Conservation (phyloP, 257 asterid species). For the Eustoma russellianum region DNA sequence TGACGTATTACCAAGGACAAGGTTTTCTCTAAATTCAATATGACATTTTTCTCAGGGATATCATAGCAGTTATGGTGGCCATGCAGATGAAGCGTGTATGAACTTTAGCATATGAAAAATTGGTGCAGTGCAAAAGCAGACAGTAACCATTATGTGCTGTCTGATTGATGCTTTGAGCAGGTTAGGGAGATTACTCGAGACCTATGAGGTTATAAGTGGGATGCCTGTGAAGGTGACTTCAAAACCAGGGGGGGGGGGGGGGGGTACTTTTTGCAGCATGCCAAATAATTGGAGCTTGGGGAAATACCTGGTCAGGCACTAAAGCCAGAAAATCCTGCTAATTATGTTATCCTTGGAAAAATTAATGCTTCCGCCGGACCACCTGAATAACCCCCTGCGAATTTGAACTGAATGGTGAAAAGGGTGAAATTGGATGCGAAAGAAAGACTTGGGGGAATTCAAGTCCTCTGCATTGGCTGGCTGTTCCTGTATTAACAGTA, state of each 20-base stretch:
- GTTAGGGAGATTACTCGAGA: slow-evolving; percentile 30
- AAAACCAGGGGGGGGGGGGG: slow-evolving; percentile 51
- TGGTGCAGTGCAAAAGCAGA: slow-evolving; percentile 23
- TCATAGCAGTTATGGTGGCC: slow-evolving; percentile 34
- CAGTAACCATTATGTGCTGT: slow-evolving; percentile 37
- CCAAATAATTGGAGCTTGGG: slow-evolving; percentile 33
- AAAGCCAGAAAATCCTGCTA: slow-evolving; percentile 44
- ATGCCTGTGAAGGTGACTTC: slow-evolving; percentile 38
- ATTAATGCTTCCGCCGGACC: slow-evolving; percentile 26
- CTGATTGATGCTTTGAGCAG: slow-evolving; percentile 42
- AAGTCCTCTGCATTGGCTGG: too few species aligned
- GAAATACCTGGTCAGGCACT: slow-evolving; percentile 34
- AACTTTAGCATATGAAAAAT: slow-evolving; percentile 20
- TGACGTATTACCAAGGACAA: too few species aligned
- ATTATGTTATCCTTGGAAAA: slow-evolving; percentile 30
- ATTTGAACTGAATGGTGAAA: slow-evolving; percentile 15
- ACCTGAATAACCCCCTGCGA: slow-evolving; percentile 21
- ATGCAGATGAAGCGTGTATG: slow-evolving; percentile 33
- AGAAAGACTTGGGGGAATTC: too few species aligned
- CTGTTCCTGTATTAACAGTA: too few species aligned
- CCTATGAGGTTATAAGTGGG: slow-evolving; percentile 26
- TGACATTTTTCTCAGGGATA: too few species aligned
- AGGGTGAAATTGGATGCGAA: too few species aligned
- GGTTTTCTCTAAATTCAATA: too few species aligned
- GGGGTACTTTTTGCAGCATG: slow-evolving; percentile 47